phyloP scores from a whole-genome alignment of 768 basidiomycete genomes.

The Leucocoprinus birnbaumii region DNA sequence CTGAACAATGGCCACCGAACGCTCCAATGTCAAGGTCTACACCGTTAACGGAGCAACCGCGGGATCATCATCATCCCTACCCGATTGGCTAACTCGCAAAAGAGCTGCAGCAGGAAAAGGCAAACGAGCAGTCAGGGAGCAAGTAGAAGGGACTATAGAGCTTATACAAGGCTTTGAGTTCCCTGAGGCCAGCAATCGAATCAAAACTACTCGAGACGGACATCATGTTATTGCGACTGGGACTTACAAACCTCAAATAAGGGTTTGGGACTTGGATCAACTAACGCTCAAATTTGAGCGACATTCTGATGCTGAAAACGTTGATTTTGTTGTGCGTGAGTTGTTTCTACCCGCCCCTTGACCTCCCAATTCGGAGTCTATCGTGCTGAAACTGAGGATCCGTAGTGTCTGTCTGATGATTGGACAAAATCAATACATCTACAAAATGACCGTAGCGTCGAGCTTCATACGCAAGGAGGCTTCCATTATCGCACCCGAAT shows the following conservation, averaged over 20 bases:
- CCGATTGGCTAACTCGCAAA: conserved; percentile 87
- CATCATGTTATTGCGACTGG: conserved; percentile 93
- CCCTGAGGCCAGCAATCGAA: conserved; percentile 90
- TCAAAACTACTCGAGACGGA: conserved; percentile 90
- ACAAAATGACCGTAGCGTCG: conserved; percentile 92
- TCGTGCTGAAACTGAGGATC: background rate
- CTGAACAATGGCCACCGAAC: conserved; percentile 21
- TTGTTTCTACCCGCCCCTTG: conserved; percentile 20
- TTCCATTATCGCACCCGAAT: conserved; percentile 92
- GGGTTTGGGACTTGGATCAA: conserved; percentile 93
- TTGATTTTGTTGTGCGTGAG: conserved; percentile 94
- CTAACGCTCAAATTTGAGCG: conserved; percentile 93
- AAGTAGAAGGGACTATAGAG: conserved; percentile 82
- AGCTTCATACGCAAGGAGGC: conserved; percentile 92
- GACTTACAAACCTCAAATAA: conserved; percentile 96
- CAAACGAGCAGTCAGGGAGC: conserved; percentile 66
- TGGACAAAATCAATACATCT: conserved; percentile 99
- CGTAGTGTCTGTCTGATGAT: conserved; percentile 90
- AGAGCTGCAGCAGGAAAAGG: conserved; percentile 63
- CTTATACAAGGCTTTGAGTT: conserved; percentile 97
- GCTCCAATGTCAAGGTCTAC: conserved; percentile 71
- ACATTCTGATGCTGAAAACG: conserved; percentile 94
- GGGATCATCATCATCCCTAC: conserved; percentile 87
- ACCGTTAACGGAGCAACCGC: conserved; percentile 92
- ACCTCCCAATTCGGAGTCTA: conserved; percentile 1